Base-by-base conservation (phyloP, 2,329 filamentous ascomycete species). In the Ophiocordyceps camponoti-floridani region DNA sequence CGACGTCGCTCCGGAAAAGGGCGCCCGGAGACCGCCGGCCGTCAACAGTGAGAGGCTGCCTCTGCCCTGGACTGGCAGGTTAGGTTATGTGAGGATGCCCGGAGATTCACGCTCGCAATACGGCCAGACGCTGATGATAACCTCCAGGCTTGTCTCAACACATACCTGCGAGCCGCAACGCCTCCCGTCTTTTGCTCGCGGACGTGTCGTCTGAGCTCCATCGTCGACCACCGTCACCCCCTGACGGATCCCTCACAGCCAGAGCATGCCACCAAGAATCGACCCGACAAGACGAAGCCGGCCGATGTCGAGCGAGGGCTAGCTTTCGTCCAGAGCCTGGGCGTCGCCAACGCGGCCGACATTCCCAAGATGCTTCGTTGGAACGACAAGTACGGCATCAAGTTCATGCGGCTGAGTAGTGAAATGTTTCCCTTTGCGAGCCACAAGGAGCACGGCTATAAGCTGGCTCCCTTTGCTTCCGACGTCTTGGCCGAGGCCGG, bases 381-480 rank as follows among this genome's bases (percentile, higher is more conserved):
- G 89, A 95, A 96, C 56, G 81, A 93, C 50, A 83, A 77, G 52
- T 95, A 89, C 51, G 80, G 82, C 37, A 96, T 96, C 62, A 88
- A 79, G 52, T 95, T 96, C 59, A 77, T 96, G 75, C 77, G 89
- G 1, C 68, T 96, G 18, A 94, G 85, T 52, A 94, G 85, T 45
- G 89, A 95, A 53, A 95, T 95, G 84, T 96, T 96, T 51, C 89
- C 89, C 0, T 95, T 95, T 58, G 89, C 89, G 2, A 93, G 84
- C 50, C 89, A 96, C 55, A 72, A 75, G 23, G 82, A 85, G 49
- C 82, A 94, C 51, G 89, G 88, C 0, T 96, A 96, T 60, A 82
- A 77, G 52, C 69, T 96, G 12, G 79, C 78, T 0, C 81, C 84
- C 0, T 95, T 95, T 58, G 89, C 88, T 0, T 76, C 83, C 0